Base-by-base conservation (phyloP, 2,329 filamentous ascomycete species). In the Pestalotiopsis sp. region DNA sequence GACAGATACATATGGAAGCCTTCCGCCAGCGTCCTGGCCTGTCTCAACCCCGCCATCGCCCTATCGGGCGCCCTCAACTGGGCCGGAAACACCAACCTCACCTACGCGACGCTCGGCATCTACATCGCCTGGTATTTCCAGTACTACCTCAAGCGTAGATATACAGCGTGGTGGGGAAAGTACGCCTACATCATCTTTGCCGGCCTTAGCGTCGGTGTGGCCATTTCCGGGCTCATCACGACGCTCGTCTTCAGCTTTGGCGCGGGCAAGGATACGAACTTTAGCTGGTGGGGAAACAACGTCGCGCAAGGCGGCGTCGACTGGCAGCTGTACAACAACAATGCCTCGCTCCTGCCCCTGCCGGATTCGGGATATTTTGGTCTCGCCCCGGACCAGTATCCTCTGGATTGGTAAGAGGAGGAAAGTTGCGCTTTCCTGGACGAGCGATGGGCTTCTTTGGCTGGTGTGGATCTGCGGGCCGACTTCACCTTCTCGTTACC, bases 11-110 rank as follows among this genome's bases (percentile, higher is more conserved):
- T 76, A n/a, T 76, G 73, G 72, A 64, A 66, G 9, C 75, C 75
- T 7, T 59, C 69, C 3, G 70, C 70, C 9, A 65, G 38, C 11
- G 39, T 69, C 27, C 41, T 74, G 63, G 52, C 57, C 25, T 68
- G 64, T 20, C 58, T 74, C 65, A 69, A 75, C 56, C 75, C 75
- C 7, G 73, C 73, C 13, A 69, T 76, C 41, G 71, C 72, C 13
- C 63, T 75, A 12, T 74, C 75, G n/a, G 76, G 76, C n/a, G 75
- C 73, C 9, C 68, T 77, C 7, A 67, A 73, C 14, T 78, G 76
- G 76, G 71, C 76, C 1, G 76, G 76, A 2, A 74, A 74, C 60
- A 74, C 71, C 62, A 78, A 78, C 68, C 73, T 78, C 13, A 73
- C 72, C 5, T 78, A 77, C 52, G 75, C 75, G 7, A 78, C 76